A percentile compares a stretch with the other conserved stretches of the same genome.
phyloP scores from a whole-genome alignment of 2,329 filamentous ascomycete species.

The Aspergillus ochraceus region DNA sequence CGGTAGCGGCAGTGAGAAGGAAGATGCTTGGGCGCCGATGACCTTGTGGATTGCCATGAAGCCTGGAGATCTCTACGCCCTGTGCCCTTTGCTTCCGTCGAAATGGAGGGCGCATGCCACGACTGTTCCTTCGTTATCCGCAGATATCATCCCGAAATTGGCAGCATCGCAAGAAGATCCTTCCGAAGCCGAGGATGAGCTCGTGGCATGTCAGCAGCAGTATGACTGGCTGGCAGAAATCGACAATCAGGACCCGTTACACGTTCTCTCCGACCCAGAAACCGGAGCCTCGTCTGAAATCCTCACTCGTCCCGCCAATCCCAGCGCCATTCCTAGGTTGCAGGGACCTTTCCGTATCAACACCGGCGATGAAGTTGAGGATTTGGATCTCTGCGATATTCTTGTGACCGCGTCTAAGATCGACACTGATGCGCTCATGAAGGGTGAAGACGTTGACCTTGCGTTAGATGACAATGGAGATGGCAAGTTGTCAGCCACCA shows the following conservation, averaged over 20 bases:
- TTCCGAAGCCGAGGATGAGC: slow-evolving; percentile 46
- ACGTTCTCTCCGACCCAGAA: slow-evolving; percentile 38
- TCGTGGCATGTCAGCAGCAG: slow-evolving; percentile 54
- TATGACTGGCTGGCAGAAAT: slow-evolving; percentile 60
- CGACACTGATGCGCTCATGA: slow-evolving; percentile 54
- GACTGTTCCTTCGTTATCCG: slow-evolving; percentile 77
- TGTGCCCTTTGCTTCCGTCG: slow-evolving; percentile 84
- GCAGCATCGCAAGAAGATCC: slow-evolving; percentile 43
- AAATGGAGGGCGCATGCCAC: slow-evolving; percentile 79
- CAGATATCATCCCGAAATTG: slow-evolving; percentile 76
- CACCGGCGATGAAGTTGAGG: slow-evolving; percentile 50
- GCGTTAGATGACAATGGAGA: slow-evolving; percentile 44
- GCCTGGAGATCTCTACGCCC: slow-evolving; percentile 86
- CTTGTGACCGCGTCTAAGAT: slow-evolving; percentile 55
- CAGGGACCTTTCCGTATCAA: slow-evolving; percentile 62
- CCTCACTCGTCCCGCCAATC: slow-evolving; percentile 55
- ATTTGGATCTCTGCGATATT: slow-evolving; percentile 62
- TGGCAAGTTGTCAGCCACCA: slow-evolving; percentile 55
- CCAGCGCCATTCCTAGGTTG: slow-evolving; percentile 58
- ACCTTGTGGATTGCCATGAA: slow-evolving; percentile 97
- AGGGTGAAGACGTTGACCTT: slow-evolving; percentile 51
- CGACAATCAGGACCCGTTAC: slow-evolving; percentile 54
- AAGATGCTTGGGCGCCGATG: slow-evolving; percentile 84
- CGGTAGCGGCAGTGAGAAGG: slow-evolving; percentile 59
- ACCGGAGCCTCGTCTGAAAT: slow-evolving; percentile 50